phyloP scores from a whole-genome alignment of 305 asterid genomes.

The Nicotiana rustica region DNA sequence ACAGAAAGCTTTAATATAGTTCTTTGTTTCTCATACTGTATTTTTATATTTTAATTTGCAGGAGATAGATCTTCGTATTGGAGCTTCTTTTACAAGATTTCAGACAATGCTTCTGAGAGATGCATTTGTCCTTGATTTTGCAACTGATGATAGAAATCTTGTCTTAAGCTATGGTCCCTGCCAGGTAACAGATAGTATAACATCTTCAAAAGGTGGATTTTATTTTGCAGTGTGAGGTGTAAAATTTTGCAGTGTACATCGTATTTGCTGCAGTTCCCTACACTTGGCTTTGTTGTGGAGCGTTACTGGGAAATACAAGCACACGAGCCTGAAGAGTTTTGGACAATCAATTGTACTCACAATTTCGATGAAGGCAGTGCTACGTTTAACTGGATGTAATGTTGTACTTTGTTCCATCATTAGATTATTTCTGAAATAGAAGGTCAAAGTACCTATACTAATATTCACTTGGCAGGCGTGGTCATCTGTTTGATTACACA shows the following conservation, averaged over 20 bases:
- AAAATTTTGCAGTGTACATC: background rate
- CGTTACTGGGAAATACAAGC: conserved; percentile 97
- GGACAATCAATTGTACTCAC: conserved; percentile 95
- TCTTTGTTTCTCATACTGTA: conserved; percentile 13
- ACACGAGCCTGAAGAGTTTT: conserved; percentile 96
- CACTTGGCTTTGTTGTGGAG: conserved; percentile 95
- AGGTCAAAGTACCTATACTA: conserved; percentile 28
- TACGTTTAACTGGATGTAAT: conserved; percentile 87
- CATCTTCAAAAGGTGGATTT: background rate
- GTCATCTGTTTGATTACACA: conserved; percentile 94
- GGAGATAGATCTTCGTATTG: conserved; percentile 99
- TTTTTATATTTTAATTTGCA: conserved; percentile 49
- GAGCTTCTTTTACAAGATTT: conserved; percentile 98
- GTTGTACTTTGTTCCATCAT: conserved; percentile 31
- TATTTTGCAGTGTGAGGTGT: conserved; percentile 1
- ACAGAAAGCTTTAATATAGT: conserved; percentile 17
- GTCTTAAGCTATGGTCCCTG: conserved; percentile 97
- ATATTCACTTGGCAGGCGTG: conserved; percentile 75
- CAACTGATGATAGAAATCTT: conserved; percentile 71
- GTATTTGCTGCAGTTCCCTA: conserved; percentile 77
- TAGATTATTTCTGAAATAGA: conserved; percentile 29
- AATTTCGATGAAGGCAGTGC: conserved; percentile 84
- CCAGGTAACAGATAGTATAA: conserved; percentile 62
- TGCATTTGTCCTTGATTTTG: conserved; percentile 81
- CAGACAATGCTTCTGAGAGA: conserved; percentile 93